Conservation (phyloP, 768 basidiomycete genomes). For the Russula olivacea region DNA sequence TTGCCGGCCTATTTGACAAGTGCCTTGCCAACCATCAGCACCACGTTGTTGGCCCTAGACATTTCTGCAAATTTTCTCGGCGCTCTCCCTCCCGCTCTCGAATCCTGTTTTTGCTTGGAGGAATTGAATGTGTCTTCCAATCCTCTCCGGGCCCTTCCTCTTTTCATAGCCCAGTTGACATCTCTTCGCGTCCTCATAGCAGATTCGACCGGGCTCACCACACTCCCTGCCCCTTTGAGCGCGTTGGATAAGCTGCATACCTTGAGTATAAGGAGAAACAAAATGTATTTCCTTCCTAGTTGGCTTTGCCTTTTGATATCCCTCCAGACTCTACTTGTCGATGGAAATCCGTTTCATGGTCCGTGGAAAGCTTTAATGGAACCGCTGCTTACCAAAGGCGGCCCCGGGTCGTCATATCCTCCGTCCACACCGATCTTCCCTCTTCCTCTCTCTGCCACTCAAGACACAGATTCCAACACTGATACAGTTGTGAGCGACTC, state of each 20-base stretch:
- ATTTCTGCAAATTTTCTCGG: constrained; percentile 84
- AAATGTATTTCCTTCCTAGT: constrained; percentile 80
- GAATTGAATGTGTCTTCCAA: constrained; percentile 93
- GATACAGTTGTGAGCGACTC: constrained; percentile 52
- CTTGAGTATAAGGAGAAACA: constrained; percentile 83
- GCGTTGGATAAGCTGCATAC: constrained; percentile 80
- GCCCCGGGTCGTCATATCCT: constrained; percentile 56
- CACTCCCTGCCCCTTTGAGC: constrained; percentile 67
- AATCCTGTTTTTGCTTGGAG: constrained; percentile 75
- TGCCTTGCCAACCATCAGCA: constrained; percentile 64
- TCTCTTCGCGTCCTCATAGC: constrained; percentile 85
- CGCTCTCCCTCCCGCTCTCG: constrained; percentile 76
- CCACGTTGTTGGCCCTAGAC: constrained; percentile 85
- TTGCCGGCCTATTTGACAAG: constrained; percentile 69
- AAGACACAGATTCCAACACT: constrained; percentile 41
- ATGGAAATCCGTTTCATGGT: constrained; percentile 92
- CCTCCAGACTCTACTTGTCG: constrained; percentile 85
- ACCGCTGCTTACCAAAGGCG: constrained; percentile 64
- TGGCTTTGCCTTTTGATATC: constrained; percentile 89
- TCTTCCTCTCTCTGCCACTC: constrained; percentile 42
- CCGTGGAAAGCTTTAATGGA: constrained; percentile 89
- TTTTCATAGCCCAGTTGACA: constrained; percentile 70
- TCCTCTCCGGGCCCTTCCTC: constrained; percentile 84
- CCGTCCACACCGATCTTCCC: constrained; percentile 60
- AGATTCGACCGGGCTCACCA: constrained; percentile 80